A percentile compares a stretch with the other conserved stretches of the same genome.
These are phyloP conservation scores for Leccinellum rugosiceps DNA, from an alignment of 768 basidiomycete species.

Conservation along the genomic window DNA sequence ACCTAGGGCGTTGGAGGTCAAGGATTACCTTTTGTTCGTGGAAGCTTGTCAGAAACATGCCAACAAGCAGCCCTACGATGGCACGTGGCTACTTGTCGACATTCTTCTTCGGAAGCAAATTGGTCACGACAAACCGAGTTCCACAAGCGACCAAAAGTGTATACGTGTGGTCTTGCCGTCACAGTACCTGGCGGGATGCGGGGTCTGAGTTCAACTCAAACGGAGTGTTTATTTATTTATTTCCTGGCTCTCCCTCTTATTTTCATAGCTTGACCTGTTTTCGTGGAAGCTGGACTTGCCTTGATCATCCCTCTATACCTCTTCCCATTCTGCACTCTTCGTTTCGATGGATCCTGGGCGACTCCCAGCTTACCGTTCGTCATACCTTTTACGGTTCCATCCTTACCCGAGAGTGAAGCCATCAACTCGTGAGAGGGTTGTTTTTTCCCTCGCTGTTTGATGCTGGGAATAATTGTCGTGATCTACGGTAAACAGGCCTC, in stretches of 20 bases:
- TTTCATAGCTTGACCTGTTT: constrained; percentile 1
- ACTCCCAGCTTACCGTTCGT: constrained; percentile 28
- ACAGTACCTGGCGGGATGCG: constrained; percentile 22
- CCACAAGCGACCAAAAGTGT: constrained; percentile 9
- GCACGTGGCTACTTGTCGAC: background rate
- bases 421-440: constrained; percentile 24
- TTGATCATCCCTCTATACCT: background rate
- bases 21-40: constrained; percentile 5
- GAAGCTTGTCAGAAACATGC: background rate
- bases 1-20: background rate
- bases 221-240: constrained; percentile 5
- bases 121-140: constrained; percentile 14
- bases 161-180: constrained; percentile 26
- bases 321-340: background rate
- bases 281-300: background rate
- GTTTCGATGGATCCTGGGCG: constrained; percentile 14
- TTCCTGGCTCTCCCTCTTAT: background rate
- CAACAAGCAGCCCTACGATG: background rate
- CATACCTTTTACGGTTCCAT: constrained; percentile 27
- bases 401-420: constrained; percentile 27
- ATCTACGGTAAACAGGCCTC: constrained; percentile 10
- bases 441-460: background rate
- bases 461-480: constrained; percentile 9
- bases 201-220: constrained; percentile 18
- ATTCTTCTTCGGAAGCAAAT: constrained; percentile 15